Evolutionary conservation across 2,329 filamentous ascomycete genomes (phyloP), one percentile per base, ranked within the genome.

Genomic region (Stagonosporopsis cucurbitacearum): DNA sequence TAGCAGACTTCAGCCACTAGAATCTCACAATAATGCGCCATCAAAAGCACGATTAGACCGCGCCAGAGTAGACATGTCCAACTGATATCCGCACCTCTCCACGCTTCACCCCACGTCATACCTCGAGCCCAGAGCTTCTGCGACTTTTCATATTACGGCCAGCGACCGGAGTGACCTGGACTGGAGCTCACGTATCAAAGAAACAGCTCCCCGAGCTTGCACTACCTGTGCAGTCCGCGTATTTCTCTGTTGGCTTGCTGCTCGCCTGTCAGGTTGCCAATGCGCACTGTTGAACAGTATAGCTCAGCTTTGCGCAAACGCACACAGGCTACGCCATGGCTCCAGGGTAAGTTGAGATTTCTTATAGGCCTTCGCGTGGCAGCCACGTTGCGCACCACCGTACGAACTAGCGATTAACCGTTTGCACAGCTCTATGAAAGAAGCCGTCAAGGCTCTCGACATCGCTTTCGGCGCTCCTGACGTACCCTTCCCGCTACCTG

Each of bases 401-500:
- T 30, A 28, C 9, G 15, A 17, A 12, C n/a, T 9, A 20, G 26
- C 11, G 12, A 39, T 48, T 56, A 33, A 56, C 42, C 6, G 8
- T n/a, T 28, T 26, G 11, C n/a, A 19, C 62, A 82, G 80, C 54
- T 77, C 78, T 25, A 77, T 83, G 63, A 80, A 78, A 69, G 80
- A 82, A 63, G 76, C 78, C 55, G 72, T 80, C 62, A 80, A 77
- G 67, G 76, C 75, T 20, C 73, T 84, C 41, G 79, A 77, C 47
- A 64, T 66, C 50, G 73, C 77, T 57, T 80, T 83, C 61, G 68
- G 77, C 39, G 70, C 73, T 19, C 63, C 77, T 50, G 73, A 76
- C 17, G 67, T 75, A 28, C 71, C 77, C 11, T 75, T 75, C 19
- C 89, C 89, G 8, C 82, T 93, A 1, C 88, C 90, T 42, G 82